Base-by-base conservation (phyloP, 805 yeast species). In the Cephaloascus albidus region DNA sequence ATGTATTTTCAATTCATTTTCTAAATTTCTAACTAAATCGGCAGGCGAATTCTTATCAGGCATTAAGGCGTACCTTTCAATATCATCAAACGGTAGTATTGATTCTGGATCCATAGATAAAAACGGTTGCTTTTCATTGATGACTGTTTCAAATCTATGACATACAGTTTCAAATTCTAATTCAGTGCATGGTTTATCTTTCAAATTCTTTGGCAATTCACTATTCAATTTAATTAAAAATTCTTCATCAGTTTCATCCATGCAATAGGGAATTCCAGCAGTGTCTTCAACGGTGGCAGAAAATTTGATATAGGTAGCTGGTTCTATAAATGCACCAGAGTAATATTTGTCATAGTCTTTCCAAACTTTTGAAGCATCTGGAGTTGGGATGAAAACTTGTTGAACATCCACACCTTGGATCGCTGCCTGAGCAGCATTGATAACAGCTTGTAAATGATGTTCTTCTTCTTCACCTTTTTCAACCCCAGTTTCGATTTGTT, bases 401-500 rank as follows among this genome's bases (percentile, higher is more conserved):
- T 66, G 63, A 38, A 70, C 70, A 42, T 63, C 48, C 3, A 55
- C 51, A 42, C 76, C 63, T 45, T 46, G 31, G 16, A 85, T 72
- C 2, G 81, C 79, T 23, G 78, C 76, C 38, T 78, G 81, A 2
- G 87, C 77, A 12, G 90, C 90, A 59, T 80, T 79, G 47, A 93
- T 81, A 37, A 89, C 96, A 45, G 83, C 86, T 57, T 90, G 95
- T 45, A 93, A 70, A 74, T 93, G 98, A 33, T 85, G 93, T 59
- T 93, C 98, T 50, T 87, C 95, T 60, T 93, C 98, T 60, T 93
- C 98, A 49, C 85, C 87, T 57, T 93, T 93, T 54, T 93, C 98
- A 33, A 93, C 98, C 61, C 98, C 98, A 4, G 97, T 90, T 52
- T 93, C 98, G 35, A 93, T 76, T 44, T 87, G 86, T 51, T 86